A percentile compares a stretch with the other conserved stretches of the same genome.
Evolutionary conservation across 2,329 filamentous ascomycete genomes (phyloP).

Genomic region (Metarhizium guizhouense): DNA sequence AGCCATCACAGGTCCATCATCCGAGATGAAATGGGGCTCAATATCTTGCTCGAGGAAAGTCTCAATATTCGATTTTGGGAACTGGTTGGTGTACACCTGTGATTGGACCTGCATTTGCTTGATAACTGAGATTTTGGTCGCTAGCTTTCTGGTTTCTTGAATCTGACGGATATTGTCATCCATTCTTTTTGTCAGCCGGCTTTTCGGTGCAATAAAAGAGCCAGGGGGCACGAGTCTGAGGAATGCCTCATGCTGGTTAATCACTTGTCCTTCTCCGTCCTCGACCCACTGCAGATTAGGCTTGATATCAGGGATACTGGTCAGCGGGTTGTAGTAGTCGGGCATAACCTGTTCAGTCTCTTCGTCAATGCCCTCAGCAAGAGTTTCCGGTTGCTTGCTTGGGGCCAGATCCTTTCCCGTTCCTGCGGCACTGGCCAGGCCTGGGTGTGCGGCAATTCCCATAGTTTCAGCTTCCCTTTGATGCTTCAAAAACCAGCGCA

Average conservation of each 20-base stretch:
- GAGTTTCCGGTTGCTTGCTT: conserved; percentile 55
- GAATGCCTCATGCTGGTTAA: conserved; percentile 81
- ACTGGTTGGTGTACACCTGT: conserved; percentile 97
- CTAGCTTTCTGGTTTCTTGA: conserved; percentile 93
- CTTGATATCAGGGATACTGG: conserved; percentile 75
- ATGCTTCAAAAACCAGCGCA: conserved; percentile 79
- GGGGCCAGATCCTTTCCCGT: conserved; percentile 35
- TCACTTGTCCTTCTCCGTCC: conserved; percentile 79
- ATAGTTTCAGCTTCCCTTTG: conserved; percentile 58
- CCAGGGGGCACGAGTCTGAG: conserved; percentile 68
- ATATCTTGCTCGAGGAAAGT: conserved; percentile 83
- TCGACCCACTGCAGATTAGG: conserved; percentile 77
- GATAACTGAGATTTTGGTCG: conserved; percentile 92
- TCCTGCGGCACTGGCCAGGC: conserved; percentile 26
- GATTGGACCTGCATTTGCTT: conserved; percentile 99
- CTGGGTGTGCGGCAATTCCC: conserved; percentile 28
- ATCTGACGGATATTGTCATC: conserved; percentile 89
- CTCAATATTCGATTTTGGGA: conserved; percentile 88
- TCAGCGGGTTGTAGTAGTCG: conserved; percentile 88
- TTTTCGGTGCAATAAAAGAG: conserved; percentile 65
- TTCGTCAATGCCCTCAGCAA: conserved; percentile 91
- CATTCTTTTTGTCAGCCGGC: conserved; percentile 68
- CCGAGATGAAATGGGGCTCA: conserved; percentile 79
- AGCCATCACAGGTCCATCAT: conserved; percentile 81
- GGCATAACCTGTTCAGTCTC: conserved; percentile 78